Percentiles rank a stretch among this genome's conserved stretches.
These are phyloP conservation scores for Candida ortonii DNA, from an alignment of 805 yeast genomes.

Conservation along the genomic window DNA sequence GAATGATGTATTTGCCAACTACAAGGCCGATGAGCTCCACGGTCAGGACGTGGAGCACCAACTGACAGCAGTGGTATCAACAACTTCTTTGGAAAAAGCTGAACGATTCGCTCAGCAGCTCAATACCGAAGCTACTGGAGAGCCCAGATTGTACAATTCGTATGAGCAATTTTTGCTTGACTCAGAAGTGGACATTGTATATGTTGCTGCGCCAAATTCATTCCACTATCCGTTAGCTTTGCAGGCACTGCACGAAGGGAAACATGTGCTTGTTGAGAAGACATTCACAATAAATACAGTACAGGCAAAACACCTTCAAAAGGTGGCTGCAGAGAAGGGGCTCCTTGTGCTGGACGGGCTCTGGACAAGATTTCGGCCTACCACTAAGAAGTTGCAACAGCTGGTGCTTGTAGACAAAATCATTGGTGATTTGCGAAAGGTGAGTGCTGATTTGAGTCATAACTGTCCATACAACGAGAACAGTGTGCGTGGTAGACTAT, in stretches of 20 bases:
- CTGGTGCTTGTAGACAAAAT: constrained; percentile 32
- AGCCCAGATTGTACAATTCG: constrained; percentile 11
- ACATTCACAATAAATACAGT: constrained; percentile 48
- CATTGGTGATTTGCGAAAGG: constrained; percentile 45
- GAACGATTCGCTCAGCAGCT: constrained; percentile 10
- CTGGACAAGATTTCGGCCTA: constrained; percentile 54
- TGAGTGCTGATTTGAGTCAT: constrained; percentile 39
- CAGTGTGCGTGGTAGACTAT: constrained; percentile 36
- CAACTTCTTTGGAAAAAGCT: constrained; percentile 32
- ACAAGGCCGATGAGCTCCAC: constrained; percentile 21
- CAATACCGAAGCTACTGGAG: constrained; percentile 6
- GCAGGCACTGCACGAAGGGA: constrained; percentile 42
- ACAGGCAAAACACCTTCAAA: constrained; percentile 42
- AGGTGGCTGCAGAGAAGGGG: constrained; percentile 40
- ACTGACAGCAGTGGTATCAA: constrained; percentile 40
- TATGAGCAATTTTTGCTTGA: constrained; percentile 44
- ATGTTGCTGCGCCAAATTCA: constrained; percentile 53
- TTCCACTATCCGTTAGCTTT: constrained; percentile 45
- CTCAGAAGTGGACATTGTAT: constrained; percentile 42
- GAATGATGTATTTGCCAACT: constrained; percentile 31
- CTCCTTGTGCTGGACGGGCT: constrained; percentile 55
- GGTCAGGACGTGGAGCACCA: constrained; percentile 31
- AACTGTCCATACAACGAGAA: constrained; percentile 3
- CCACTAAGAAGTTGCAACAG: constrained; percentile 33
- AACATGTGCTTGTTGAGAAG: constrained; percentile 52